Conservation (phyloP, 2,329 filamentous ascomycete genomes). For the Ceratocystis cubensis region DNA sequence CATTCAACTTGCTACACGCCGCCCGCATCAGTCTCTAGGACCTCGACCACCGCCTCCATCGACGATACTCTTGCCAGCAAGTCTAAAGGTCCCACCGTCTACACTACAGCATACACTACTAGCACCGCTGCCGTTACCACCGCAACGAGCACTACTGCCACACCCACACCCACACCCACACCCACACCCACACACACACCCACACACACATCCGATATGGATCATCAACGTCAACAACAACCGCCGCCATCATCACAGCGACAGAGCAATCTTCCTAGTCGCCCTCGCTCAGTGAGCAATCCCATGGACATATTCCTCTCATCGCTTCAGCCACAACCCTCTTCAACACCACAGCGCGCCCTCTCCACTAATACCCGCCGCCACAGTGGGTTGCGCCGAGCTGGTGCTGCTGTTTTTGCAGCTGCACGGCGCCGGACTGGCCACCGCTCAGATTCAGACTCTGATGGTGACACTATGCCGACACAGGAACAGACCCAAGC, state of each 20-base stretch:
- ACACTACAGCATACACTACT: not conserved
- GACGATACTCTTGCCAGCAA: not conserved
- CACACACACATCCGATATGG: not conserved
- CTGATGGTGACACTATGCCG: not conserved
- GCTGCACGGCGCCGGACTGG: slow-evolving; percentile 2
- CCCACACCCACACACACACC: not conserved
- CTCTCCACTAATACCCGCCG: not conserved
- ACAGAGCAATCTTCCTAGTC: not conserved
- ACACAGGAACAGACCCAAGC: slow-evolving; percentile 4
- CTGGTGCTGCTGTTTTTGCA: slow-evolving; percentile 17
- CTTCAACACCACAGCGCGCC: not conserved
- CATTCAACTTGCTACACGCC: not conserved
- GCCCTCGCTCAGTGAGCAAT: not conserved
- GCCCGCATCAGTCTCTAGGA: not conserved
- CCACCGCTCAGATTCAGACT: slow-evolving; percentile 5
- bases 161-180: not conserved
- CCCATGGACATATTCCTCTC: slow-evolving; percentile 5
- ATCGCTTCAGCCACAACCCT: not conserved
- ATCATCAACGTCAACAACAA: not conserved
- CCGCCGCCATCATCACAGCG: not conserved
- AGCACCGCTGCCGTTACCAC: not conserved
- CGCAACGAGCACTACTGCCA: not conserved
- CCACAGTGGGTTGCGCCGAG: slow-evolving; percentile 4
- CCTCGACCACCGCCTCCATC: not conserved
- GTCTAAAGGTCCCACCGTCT: not conserved